phyloP scores from a whole-genome alignment of 805 yeast genomes.

The Yarrowia divulgata region DNA sequence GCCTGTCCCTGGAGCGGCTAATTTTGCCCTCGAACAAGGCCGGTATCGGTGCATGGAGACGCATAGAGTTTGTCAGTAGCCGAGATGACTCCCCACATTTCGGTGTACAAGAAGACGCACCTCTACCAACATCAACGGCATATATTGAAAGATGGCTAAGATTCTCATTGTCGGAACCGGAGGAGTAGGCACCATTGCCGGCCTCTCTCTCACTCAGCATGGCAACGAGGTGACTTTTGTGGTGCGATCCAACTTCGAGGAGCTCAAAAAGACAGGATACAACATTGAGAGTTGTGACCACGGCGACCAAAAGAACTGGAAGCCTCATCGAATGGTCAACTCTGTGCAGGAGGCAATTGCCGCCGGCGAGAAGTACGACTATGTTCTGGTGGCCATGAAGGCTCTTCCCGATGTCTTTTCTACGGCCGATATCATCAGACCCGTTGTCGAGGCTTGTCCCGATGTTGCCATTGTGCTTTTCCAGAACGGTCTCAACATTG shows the following conservation, averaged over 20 bases:
- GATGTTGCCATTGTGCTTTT: conserved; percentile 62
- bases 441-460: conserved; percentile 57
- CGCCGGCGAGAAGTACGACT: conserved; percentile 58
- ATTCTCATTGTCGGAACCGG: conserved; percentile 80
- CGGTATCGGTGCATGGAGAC: conserved; percentile 35
- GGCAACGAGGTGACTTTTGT: conserved; percentile 65
- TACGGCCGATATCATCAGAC: conserved; percentile 59
- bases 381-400: conserved; percentile 66
- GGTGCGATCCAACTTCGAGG: conserved; percentile 68
- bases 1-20: conserved; percentile 9
- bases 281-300: conserved; percentile 67
- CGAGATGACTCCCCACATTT: conserved; percentile 33
- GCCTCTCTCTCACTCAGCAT: conserved; percentile 62
- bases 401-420: conserved; percentile 68
- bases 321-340: conserved; percentile 54
- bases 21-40: conserved; percentile 18
- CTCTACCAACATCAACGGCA: not conserved
- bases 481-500: conserved; percentile 73
- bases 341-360: conserved; percentile 58
- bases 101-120: not conserved
- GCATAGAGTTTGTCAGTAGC: conserved; percentile 36
- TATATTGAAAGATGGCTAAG: conserved; percentile 42
- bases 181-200: conserved; percentile 84
- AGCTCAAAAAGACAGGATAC: conserved; percentile 61
- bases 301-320: conserved; percentile 62